A percentile compares a stretch with the other conserved stretches of the same genome.
phyloP scores from a whole-genome alignment of 2,329 filamentous ascomycete species.

The Aulographum hederae region DNA sequence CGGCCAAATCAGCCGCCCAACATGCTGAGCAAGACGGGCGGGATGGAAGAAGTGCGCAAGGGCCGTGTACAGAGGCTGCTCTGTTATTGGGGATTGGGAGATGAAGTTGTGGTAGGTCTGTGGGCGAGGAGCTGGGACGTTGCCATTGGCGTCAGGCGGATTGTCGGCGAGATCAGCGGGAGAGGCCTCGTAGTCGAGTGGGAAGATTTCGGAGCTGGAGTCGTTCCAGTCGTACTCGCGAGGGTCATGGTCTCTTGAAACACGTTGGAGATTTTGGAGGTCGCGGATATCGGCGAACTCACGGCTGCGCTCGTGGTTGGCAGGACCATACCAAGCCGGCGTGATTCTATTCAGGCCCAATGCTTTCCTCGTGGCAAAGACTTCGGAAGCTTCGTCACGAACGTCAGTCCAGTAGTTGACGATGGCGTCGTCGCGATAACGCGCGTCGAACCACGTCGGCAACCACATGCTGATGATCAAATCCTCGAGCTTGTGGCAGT shows the following conservation, averaged over 20 bases:
- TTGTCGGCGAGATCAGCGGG: conserved; percentile 12
- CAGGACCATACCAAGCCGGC: too few relatives aligned
- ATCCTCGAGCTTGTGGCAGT: conserved; percentile 22
- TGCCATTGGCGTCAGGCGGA: conserved; percentile 5
- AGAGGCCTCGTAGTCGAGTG: conserved; percentile 6
- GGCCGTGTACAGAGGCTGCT: conserved; percentile 6
- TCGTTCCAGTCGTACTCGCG: background rate
- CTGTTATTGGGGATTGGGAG: conserved; percentile 4
- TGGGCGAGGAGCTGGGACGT: too few relatives aligned
- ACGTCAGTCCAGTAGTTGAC: conserved; percentile 22
- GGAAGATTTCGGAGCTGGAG: background rate
- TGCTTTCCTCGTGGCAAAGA: too few relatives aligned
- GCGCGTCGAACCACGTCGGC: conserved; percentile 9
- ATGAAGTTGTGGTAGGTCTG: conserved; percentile 12
- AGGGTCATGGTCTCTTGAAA: too few relatives aligned
- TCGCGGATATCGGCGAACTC: too few relatives aligned
- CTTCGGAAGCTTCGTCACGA: too few relatives aligned
- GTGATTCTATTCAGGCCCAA: too few relatives aligned
- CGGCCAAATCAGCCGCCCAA: conserved; percentile 20
- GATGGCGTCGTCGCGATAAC: conserved; percentile 2
- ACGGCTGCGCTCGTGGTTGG: too few relatives aligned
- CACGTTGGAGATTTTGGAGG: conserved; percentile 1
- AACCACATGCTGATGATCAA: conserved; percentile 25
- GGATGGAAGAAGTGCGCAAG: conserved; percentile 22
- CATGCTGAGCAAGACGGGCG: conserved; percentile 19